Percentiles rank a stretch among this genome's conserved stretches.
phyloP scores from a whole-genome alignment of 371 early-diverging fungal species.

The Furculomyces boomerangus region DNA sequence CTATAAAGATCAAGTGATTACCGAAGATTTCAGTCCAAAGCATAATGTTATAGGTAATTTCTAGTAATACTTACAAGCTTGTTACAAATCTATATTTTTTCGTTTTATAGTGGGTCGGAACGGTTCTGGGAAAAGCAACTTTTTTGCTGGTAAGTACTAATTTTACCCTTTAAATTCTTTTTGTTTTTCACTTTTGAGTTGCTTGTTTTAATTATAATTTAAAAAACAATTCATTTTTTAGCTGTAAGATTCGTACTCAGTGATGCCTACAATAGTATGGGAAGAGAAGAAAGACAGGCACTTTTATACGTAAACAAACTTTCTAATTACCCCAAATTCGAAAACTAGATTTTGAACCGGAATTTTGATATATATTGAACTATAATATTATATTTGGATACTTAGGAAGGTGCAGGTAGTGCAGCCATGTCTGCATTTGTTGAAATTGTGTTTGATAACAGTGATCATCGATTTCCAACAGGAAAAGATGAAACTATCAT shows the following conservation, averaged over 20 bases:
- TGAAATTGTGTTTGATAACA: slow-evolving; percentile 95
- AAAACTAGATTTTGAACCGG: slow-evolving; percentile 17
- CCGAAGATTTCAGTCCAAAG: slow-evolving; percentile 78
- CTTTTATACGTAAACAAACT: slow-evolving; percentile 45
- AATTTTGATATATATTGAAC: slow-evolving; percentile 8
- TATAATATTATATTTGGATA: not conserved
- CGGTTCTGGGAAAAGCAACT: slow-evolving; percentile 98
- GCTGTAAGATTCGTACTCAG: slow-evolving; percentile 94
- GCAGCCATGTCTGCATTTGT: slow-evolving; percentile 92
- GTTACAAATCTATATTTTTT: no score
- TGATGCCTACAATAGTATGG: slow-evolving; percentile 85
- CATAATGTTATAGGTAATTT: slow-evolving; percentile 93
- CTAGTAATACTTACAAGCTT: slow-evolving; percentile 74
- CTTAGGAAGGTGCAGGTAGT: slow-evolving; percentile 66
- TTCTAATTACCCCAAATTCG: slow-evolving; percentile 12
- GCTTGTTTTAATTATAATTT: not conserved
- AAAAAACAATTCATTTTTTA: not conserved
- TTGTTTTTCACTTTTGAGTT: not conserved
- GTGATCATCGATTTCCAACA: slow-evolving; percentile 88
- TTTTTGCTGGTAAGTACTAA: slow-evolving; percentile 48
- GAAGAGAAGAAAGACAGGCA: slow-evolving; percentile 81
- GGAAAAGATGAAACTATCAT: slow-evolving; percentile 78
- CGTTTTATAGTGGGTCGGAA: slow-evolving; percentile 99
- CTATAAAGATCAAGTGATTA: slow-evolving; percentile 85
- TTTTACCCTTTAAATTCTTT: slow-evolving; percentile 8